phyloP scores from a whole-genome alignment of 2,329 filamentous ascomycete genomes.

The Cordyceps cicadae region DNA sequence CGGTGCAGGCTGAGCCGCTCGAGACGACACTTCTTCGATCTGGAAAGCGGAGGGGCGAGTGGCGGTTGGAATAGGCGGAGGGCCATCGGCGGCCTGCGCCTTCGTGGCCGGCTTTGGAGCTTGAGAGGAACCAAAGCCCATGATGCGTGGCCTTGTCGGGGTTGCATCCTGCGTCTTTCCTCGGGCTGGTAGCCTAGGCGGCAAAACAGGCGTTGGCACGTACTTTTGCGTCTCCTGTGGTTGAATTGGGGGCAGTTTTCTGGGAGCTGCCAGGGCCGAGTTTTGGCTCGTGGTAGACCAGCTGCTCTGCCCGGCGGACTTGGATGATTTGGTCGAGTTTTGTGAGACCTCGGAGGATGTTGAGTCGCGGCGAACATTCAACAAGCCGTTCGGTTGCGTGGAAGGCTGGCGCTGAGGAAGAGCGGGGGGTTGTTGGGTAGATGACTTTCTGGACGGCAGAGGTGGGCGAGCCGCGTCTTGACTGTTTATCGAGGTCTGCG shows the following conservation, averaged over 20 bases:
- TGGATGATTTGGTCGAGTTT: constrained; percentile 43
- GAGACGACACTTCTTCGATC: constrained; percentile 36
- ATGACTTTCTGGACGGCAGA: constrained; percentile 25
- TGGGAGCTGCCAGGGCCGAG: constrained; percentile 33
- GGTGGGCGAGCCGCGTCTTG: constrained; percentile 24
- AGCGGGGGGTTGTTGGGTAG: constrained; percentile 33
- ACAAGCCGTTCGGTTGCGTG: constrained; percentile 27
- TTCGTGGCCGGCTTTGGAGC: constrained; percentile 9
- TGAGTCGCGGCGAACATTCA: constrained; percentile 43
- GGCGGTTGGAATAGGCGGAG: constrained; percentile 35
- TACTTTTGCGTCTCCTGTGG: background rate
- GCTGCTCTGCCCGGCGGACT: constrained; percentile 38
- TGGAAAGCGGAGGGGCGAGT: constrained; percentile 46
- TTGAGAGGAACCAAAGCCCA: constrained; percentile 12
- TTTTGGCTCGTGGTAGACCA: constrained; percentile 42
- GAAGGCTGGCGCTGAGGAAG: constrained; percentile 44
- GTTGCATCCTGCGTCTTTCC: constrained; percentile 9
- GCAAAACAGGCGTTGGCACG: constrained; percentile 30
- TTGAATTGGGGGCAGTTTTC: constrained; percentile 45
- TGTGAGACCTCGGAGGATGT: constrained; percentile 50
- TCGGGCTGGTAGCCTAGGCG: constrained; percentile 42
- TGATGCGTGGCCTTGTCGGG: constrained; percentile 6
- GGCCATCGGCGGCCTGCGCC: constrained; percentile 7
- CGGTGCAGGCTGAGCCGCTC: constrained; percentile 20
- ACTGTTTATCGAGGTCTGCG: constrained; percentile 15